Percentiles rank a stretch among this genome's conserved stretches.
Evolutionary conservation across 139 green algal genomes (phyloP).

Genomic region (Tetratostichococcus sp.): DNA sequence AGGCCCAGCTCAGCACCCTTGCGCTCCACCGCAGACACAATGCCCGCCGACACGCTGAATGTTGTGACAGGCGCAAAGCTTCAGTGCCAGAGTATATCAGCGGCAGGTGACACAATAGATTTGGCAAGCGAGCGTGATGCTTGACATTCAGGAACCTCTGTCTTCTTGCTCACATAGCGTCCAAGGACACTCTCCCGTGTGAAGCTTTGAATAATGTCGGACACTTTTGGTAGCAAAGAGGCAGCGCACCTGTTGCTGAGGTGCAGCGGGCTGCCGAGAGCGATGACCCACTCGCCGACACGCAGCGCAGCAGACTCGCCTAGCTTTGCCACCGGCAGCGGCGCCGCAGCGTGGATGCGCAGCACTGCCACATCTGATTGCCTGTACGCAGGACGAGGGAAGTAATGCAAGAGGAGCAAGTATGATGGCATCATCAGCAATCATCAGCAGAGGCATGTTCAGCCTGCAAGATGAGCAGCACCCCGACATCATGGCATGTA

Average conservation of each 20-base stretch:
- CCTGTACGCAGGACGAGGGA: slow-evolving; percentile 5
- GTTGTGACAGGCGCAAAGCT: background rate
- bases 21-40: slow-evolving; percentile 66
- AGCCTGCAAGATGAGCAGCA: too few species aligned
- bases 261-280: slow-evolving; percentile 68
- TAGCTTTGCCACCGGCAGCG: slow-evolving; percentile 46
- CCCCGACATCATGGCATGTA: too few species aligned
- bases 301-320: slow-evolving; percentile 41
- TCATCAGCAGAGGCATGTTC: too few species aligned
- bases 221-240: too few species aligned
- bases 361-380: slow-evolving; percentile 68
- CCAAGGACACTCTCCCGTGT: too few species aligned
- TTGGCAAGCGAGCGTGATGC: too few species aligned
- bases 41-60: slow-evolving; percentile 63
- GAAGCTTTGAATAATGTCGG: too few species aligned
- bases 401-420: too few species aligned
- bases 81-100: background rate
- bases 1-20: slow-evolving; percentile 70
- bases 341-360: slow-evolving; percentile 32
- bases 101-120: too few species aligned
- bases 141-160: too few species aligned
- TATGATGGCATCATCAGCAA: too few species aligned
- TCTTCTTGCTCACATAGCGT: too few species aligned
- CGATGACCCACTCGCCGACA: slow-evolving; percentile 74
- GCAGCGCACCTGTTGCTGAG: slow-evolving; percentile 61